phyloP scores from a whole-genome alignment of 2,329 filamentous ascomycete species.

The Arthrinium phaeospermum region DNA sequence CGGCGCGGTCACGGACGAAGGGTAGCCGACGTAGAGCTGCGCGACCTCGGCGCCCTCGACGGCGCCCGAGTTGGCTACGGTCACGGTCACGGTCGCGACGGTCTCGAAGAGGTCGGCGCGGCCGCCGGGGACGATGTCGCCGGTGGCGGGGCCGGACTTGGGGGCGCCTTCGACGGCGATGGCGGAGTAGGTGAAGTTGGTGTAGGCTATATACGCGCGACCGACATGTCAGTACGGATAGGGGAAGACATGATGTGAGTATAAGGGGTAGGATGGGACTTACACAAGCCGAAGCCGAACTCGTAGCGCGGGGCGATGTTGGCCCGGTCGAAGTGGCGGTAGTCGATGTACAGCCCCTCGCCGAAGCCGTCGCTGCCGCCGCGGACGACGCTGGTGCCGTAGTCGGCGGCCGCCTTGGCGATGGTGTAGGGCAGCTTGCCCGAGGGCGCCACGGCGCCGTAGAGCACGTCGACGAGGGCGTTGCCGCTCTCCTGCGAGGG shows the following conservation, averaged over 20 bases:
- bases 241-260: neutral
- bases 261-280: neutral
- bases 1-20: constrained; percentile 42
- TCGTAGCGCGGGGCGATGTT: constrained; percentile 57
- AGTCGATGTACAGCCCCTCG: constrained; percentile 62
- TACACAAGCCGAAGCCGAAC: constrained; percentile 60
- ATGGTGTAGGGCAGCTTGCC: constrained; percentile 65
- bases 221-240: neutral
- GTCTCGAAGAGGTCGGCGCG: constrained; percentile 62
- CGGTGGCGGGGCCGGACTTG: constrained; percentile 48
- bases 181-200: constrained; percentile 36
- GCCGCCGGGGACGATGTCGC: constrained; percentile 54
- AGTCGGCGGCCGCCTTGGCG: constrained; percentile 55
- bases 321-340: constrained; percentile 57
- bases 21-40: constrained; percentile 62
- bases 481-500: constrained; percentile 68
- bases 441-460: constrained; percentile 63
- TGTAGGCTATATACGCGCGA: constrained; percentile 43
- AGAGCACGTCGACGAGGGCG: constrained; percentile 65
- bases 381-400: constrained; percentile 46
- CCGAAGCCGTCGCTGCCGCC: constrained; percentile 29
- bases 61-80: constrained; percentile 58
- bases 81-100: constrained; percentile 54
- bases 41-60: constrained; percentile 59
- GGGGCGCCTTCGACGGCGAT: constrained; percentile 34